Base-by-base conservation (phyloP, 2,329 filamentous ascomycete genomes). In the Lojkania enalia region DNA sequence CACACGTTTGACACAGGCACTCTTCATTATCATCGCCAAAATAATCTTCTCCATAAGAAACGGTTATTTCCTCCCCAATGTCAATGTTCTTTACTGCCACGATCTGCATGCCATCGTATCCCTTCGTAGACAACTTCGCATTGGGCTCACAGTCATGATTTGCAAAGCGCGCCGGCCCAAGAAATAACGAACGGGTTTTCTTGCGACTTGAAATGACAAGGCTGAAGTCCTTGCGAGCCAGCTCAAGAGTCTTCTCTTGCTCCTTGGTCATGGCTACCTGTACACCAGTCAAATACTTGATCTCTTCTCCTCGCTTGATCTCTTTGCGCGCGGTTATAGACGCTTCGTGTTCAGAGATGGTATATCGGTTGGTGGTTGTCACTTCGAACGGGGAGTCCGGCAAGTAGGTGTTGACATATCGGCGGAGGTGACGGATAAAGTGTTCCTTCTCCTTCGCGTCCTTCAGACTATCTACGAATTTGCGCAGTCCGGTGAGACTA, bases 71-170 rank as follows among this genome's bases (percentile, higher is more conserved):
- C 49, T 99, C 91, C 3, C 91, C 94, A 1, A 87, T 76, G 9
- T 86, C 81, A 49, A 99, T 97, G 46, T 91, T 80, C 54, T 85
- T 83, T 23, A 84, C 83, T 2, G 94, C 90, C 38, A 95, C 83
- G 44, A 99, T 91, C 63, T 95, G 88, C 74, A 99, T 96, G 25
- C 90, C 90, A 46, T 91, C 85, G 44, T 86, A 83, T 35, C 90
- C 89, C 25, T 84, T 87, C 25, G 90, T 96, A 57, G 88, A 86
- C 33, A 99, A 80, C 63, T 85, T 83, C 6, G 91, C 91, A 73
- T 97, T 99, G 21, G 94, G 90, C 56, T 87, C 81, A 72, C 94
- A 99, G 69, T 99, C 94, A 71, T 99, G 94, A 65, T 99, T 99
- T 19, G 94, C 90, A 68, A 99, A 97, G 39, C 94, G 85, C 23